Percentiles rank a stretch among this genome's conserved stretches.
phyloP scores from a whole-genome alignment of 2,329 filamentous ascomycete species.

The Myriosclerotinia duriaeana region DNA sequence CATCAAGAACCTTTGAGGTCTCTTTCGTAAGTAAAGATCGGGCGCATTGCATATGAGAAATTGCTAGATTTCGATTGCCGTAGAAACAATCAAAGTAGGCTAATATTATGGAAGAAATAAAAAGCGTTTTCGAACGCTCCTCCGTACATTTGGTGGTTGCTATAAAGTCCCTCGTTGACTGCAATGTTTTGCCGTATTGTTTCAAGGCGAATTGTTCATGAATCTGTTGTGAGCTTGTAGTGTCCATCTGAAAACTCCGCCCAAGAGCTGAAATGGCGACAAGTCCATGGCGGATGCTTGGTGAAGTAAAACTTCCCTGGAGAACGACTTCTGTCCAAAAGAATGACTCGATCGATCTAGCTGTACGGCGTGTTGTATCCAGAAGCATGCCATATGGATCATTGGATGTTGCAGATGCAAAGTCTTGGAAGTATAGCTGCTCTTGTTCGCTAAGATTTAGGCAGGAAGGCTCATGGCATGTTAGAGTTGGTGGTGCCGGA shows the following conservation, averaged over 20 bases:
- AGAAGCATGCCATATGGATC: constrained; percentile 23
- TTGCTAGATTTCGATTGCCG: constrained; percentile 54
- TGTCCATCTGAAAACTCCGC: constrained; percentile 26
- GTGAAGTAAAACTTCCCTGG: constrained; percentile 27
- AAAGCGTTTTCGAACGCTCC: constrained; percentile 22
- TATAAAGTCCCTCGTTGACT: constrained; percentile 32
- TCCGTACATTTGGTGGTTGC: constrained; percentile 12
- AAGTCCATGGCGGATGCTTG: constrained; percentile 35
- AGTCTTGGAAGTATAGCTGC: constrained; percentile 33
- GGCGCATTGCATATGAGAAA: constrained; percentile 50
- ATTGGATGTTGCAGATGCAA: constrained; percentile 29
- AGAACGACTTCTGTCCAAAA: constrained; percentile 45
- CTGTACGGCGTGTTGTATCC: constrained; percentile 12
- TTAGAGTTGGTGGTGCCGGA: constrained; percentile 26
- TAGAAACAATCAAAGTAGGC: constrained; percentile 36
- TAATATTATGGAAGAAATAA: constrained; percentile 34
- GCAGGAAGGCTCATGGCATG: constrained; percentile 22
- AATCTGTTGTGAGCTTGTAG: constrained; percentile 18
- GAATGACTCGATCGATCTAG: constrained; percentile 46
- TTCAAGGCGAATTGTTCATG: constrained; percentile 35
- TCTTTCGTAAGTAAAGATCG: constrained; percentile 32
- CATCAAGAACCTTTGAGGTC: constrained; percentile 43
- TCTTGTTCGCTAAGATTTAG: constrained; percentile 29
- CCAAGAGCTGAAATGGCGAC: constrained; percentile 34
- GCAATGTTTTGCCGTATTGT: constrained; percentile 36